phyloP scores from a whole-genome alignment of 805 yeast species.

The Tetrapisispora nanseiensis region DNA sequence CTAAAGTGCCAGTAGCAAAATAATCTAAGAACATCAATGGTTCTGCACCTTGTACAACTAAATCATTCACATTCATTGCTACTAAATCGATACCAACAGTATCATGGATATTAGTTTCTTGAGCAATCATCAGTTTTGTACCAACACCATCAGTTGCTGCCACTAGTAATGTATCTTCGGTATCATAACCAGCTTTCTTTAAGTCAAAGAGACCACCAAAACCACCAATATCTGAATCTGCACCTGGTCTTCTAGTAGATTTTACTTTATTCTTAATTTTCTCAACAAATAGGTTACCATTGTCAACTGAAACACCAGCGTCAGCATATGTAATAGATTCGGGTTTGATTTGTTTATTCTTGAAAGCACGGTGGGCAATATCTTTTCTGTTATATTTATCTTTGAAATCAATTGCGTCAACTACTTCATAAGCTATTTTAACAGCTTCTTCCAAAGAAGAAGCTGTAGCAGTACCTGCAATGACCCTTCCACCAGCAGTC shows the following conservation, averaged over 20 bases:
- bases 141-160: constrained; percentile 99
- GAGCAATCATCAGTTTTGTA: constrained; percentile 91
- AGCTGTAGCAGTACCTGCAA: constrained; percentile 87
- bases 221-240: constrained; percentile 97
- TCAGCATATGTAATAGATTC: constrained; percentile 71
- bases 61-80: constrained; percentile 97
- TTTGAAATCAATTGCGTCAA: constrained; percentile 58
- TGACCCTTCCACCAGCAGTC: constrained; percentile 94
- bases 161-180: constrained; percentile 71
- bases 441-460: constrained; percentile 70
- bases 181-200: constrained; percentile 71
- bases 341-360: constrained; percentile 24
- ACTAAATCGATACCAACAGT: constrained; percentile 99
- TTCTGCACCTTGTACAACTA: constrained; percentile 98
- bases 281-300: constrained; percentile 84
- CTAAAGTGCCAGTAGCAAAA: constrained; percentile 90
- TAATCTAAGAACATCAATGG: constrained; percentile 92
- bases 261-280: constrained; percentile 83
- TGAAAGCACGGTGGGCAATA: constrained; percentile 93
- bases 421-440: constrained; percentile 77
- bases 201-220: constrained; percentile 96
- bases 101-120: constrained; percentile 74
- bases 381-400: constrained; percentile 82
- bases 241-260: constrained; percentile 90
- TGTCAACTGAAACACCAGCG: constrained; percentile 96